Evolutionary conservation across 257 asterid genomes (phyloP).

Genomic region (Craterostigma plantagineum): DNA sequence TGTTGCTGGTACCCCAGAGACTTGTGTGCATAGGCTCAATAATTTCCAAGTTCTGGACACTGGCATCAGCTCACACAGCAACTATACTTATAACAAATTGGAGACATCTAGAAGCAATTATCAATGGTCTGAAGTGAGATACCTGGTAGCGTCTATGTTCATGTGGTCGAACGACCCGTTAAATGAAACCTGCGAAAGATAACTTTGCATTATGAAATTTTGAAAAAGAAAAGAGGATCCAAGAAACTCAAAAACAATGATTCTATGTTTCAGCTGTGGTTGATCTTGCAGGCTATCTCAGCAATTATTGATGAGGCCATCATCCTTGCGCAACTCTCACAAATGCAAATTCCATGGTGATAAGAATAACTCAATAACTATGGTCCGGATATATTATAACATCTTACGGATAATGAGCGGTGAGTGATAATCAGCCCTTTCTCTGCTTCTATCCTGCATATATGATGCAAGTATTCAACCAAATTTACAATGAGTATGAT

Average conservation of each 20-base stretch:
- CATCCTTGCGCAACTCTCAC: no score
- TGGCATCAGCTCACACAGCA: slow-evolving; percentile 22
- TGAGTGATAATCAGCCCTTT: slow-evolving; percentile 81
- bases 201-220: background rate
- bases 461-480: slow-evolving; percentile 8
- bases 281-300: no score
- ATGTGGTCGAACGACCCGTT: slow-evolving; percentile 97
- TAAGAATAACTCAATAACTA: background rate
- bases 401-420: slow-evolving; percentile 75
- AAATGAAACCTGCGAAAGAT: slow-evolving; percentile 59
- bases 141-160: slow-evolving; percentile 97
- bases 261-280: no score
- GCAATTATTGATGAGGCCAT: no score
- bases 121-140: slow-evolving; percentile 11
- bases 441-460: slow-evolving; percentile 89
- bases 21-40: slow-evolving; percentile 75
- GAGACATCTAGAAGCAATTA: slow-evolving; percentile 3
- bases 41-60: slow-evolving; percentile 91
- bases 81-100: slow-evolving; percentile 5
- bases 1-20: slow-evolving; percentile 60
- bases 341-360: background rate
- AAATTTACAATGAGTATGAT: background rate
- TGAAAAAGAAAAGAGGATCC: slow-evolving; percentile 9
- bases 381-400: background rate
- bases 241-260: background rate